A percentile compares a stretch with the other conserved stretches of the same genome.
Conservation (phyloP, 352 stramenopile species). For the Phytophthora chlamydospora region DNA sequence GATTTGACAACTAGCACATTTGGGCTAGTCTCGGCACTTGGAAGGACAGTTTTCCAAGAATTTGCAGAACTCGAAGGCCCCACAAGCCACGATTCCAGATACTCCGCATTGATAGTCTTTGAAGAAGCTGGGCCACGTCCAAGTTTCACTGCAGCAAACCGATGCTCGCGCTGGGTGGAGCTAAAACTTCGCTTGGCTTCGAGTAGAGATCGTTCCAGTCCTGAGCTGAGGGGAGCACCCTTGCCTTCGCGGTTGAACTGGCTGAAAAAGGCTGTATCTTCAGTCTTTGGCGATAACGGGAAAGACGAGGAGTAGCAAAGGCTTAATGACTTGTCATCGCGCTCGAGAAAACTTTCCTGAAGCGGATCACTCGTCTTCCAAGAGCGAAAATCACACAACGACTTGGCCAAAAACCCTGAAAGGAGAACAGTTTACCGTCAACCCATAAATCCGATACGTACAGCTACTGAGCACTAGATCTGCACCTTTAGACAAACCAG, state of each 20-base stretch:
- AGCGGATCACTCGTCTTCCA: slow-evolving; percentile 36
- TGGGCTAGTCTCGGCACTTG: slow-evolving; percentile 1
- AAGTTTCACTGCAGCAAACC: slow-evolving; percentile 20
- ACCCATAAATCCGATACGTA: slow-evolving; percentile 13
- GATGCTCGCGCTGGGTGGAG: slow-evolving; percentile 1
- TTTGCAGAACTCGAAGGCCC: neutral
- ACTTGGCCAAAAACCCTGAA: slow-evolving; percentile 50
- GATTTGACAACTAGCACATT: slow-evolving; percentile 27
- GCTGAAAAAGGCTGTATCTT: slow-evolving; percentile 18
- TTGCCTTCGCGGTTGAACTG: slow-evolving; percentile 3
- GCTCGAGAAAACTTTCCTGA: slow-evolving; percentile 7
- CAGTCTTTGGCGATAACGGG: slow-evolving; percentile 14
- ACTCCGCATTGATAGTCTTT: slow-evolving; percentile 19
- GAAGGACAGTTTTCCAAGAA: slow-evolving; percentile 10
- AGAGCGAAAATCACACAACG: slow-evolving; percentile 35
- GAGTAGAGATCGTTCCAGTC: slow-evolving; percentile 16
- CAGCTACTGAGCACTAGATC: slow-evolving; percentile 1
- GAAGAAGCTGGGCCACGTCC: slow-evolving; percentile 12
- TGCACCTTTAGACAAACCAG: slow-evolving; percentile 32
- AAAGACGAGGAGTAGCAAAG: slow-evolving; percentile 53
- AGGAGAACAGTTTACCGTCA: neutral
- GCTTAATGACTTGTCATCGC: neutral
- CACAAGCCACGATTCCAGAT: slow-evolving; percentile 28
- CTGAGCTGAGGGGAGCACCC: slow-evolving; percentile 4
- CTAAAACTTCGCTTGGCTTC: slow-evolving; percentile 10